phyloP scores from a whole-genome alignment of 257 asterid genomes.

The Solanum habrochaites region DNA sequence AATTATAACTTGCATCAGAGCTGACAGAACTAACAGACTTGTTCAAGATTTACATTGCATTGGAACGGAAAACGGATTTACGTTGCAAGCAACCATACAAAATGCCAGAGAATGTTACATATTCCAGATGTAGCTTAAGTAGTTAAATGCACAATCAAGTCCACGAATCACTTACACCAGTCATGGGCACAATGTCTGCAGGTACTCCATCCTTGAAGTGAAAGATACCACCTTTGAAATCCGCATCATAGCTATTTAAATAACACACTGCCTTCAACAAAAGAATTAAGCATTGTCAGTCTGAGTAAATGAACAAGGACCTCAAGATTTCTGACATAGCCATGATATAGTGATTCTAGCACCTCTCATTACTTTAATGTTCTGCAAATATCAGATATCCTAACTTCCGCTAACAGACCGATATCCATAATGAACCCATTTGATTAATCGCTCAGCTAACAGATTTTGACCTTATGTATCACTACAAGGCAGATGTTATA shows the following conservation, averaged over 20 bases:
- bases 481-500: too few relatives aligned
- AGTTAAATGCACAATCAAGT: background rate
- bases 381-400: background rate
- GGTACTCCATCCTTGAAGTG: slow-evolving; percentile 91
- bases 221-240: slow-evolving; percentile 78
- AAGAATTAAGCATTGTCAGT: slow-evolving; percentile 12
- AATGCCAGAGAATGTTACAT: background rate
- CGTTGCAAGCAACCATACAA: background rate
- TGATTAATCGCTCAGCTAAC: background rate
- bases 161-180: slow-evolving; percentile 53
- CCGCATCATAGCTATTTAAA: slow-evolving; percentile 49
- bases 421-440: background rate
- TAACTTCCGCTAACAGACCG: background rate
- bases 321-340: background rate
- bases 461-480: background rate
- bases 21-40: background rate
- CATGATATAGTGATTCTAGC: background rate
- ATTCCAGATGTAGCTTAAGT: background rate
- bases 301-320: background rate
- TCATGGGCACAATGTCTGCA: slow-evolving; percentile 51
- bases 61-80: background rate
- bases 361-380: background rate
- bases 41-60: background rate
- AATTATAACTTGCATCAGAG: background rate
- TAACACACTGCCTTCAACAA: slow-evolving; percentile 78